Conservation (phyloP, 2,329 filamentous ascomycete species). For the Diplodia sapinea region DNA sequence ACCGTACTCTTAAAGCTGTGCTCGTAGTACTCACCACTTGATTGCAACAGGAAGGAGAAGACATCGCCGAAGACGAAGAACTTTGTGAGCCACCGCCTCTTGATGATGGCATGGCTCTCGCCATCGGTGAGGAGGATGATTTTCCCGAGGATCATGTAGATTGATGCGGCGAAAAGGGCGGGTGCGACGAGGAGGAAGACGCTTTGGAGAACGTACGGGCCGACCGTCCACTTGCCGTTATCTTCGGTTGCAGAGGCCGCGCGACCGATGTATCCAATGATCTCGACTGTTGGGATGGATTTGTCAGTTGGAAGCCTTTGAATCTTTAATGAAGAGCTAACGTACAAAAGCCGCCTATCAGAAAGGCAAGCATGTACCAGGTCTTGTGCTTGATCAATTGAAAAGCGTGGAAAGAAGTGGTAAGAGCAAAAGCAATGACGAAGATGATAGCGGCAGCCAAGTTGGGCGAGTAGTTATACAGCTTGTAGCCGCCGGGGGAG, state of each 20-base stretch:
- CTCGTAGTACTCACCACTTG: slow-evolving; percentile 13
- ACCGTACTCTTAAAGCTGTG: too few species aligned
- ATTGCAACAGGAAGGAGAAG: slow-evolving; percentile 51
- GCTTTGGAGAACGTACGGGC: slow-evolving; percentile 52
- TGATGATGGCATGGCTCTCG: slow-evolving; percentile 46
- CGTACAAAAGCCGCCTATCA: slow-evolving; percentile 60
- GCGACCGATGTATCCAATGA: slow-evolving; percentile 58
- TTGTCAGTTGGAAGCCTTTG: background rate
- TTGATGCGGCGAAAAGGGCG: slow-evolving; percentile 55
- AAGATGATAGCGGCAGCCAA: slow-evolving; percentile 41
- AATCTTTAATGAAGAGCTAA: slow-evolving; percentile 4
- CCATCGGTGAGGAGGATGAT: slow-evolving; percentile 46
- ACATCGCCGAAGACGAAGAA: slow-evolving; percentile 53
- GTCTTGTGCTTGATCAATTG: slow-evolving; percentile 49
- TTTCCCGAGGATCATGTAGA: slow-evolving; percentile 54
- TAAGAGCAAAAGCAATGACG: slow-evolving; percentile 38
- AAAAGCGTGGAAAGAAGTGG: slow-evolving; percentile 46
- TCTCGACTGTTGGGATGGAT: slow-evolving; percentile 50
- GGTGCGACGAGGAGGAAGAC: slow-evolving; percentile 55
- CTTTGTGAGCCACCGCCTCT: slow-evolving; percentile 47
- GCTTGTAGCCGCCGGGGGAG: background rate
- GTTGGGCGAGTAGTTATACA: slow-evolving; percentile 44
- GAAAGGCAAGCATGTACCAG: slow-evolving; percentile 60
- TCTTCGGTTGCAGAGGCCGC: slow-evolving; percentile 39
- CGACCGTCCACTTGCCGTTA: slow-evolving; percentile 38